phyloP scores from a whole-genome alignment of 306 rosid genomes.

The Corylus heterophylla region DNA sequence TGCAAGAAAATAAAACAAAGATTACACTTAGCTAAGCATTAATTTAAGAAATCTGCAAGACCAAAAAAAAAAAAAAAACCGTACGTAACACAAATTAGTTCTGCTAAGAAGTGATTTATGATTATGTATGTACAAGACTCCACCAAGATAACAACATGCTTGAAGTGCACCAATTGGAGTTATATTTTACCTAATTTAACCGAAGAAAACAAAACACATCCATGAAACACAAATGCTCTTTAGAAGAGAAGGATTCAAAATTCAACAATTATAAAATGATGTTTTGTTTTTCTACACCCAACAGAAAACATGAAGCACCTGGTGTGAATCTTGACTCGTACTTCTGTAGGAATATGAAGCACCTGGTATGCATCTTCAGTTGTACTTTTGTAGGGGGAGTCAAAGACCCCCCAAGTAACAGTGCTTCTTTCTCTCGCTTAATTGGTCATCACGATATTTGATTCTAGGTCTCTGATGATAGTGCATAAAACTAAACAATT shows the following conservation, averaged over 20 bases:
- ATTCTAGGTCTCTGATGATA: neutral
- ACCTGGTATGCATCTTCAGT: neutral
- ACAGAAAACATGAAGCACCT: neutral
- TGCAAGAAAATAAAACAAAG: constrained; percentile 19
- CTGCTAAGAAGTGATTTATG: neutral
- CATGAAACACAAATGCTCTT: neutral
- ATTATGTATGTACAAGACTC: neutral
- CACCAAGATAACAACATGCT: neutral
- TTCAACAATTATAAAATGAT: neutral
- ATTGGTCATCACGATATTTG: neutral
- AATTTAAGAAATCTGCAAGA: constrained; percentile 53
- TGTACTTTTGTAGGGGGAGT: neutral
- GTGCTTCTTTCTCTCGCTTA: neutral
- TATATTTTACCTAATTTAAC: neutral
- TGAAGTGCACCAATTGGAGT: neutral
- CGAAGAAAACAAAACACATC: neutral
- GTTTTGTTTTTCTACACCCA: neutral
- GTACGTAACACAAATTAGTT: neutral
- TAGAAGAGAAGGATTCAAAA: neutral
- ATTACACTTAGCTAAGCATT: neutral
- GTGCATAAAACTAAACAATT: too few species aligned
- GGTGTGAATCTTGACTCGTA: too few species aligned
- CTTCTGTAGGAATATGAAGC: neutral
- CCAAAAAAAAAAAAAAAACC: neutral
- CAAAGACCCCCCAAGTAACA: neutral